phyloP scores from a whole-genome alignment of 2,329 filamentous ascomycete species.

The Diaporthe ilicicola region DNA sequence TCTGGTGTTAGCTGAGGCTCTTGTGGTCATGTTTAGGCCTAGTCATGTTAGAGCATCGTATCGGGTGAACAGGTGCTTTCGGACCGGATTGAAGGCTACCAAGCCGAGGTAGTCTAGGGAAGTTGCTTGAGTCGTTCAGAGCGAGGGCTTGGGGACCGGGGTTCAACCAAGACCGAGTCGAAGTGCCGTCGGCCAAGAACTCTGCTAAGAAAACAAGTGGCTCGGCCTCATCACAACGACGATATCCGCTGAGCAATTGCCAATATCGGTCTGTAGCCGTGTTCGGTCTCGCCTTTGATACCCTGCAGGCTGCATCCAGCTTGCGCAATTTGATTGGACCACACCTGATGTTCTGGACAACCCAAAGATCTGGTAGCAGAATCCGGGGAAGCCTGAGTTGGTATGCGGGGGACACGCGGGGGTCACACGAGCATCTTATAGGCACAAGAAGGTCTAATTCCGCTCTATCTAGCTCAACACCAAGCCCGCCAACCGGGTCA shows the following conservation, averaged over 20 bases:
- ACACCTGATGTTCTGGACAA: neutral
- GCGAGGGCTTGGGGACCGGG: neutral
- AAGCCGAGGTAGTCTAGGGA: neutral
- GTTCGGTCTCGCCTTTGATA: neutral
- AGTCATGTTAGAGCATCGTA: neutral
- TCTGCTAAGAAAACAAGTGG: slow-evolving; percentile 5
- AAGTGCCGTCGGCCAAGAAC: slow-evolving; percentile 7
- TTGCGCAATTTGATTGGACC: neutral
- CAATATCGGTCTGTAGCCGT: neutral
- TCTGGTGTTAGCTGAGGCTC: neutral
- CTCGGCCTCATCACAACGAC: neutral
- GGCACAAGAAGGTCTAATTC: neutral
- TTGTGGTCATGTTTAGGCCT: neutral
- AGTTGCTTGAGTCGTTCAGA: neutral
- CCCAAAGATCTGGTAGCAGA: neutral
- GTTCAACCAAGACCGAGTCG: neutral
- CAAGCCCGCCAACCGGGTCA: neutral
- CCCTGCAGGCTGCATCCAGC: neutral
- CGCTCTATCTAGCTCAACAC: neutral
- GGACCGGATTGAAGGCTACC: neutral
- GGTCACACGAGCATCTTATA: neutral
- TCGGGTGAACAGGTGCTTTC: neutral
- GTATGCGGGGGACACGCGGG: slow-evolving; percentile 2
- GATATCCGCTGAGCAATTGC: neutral
- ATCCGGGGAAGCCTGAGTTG: slow-evolving; percentile 1